These are phyloP conservation scores for Lanmaoa rubissima DNA, from an alignment of 768 basidiomycete genomes.

Conservation along the genomic window DNA sequence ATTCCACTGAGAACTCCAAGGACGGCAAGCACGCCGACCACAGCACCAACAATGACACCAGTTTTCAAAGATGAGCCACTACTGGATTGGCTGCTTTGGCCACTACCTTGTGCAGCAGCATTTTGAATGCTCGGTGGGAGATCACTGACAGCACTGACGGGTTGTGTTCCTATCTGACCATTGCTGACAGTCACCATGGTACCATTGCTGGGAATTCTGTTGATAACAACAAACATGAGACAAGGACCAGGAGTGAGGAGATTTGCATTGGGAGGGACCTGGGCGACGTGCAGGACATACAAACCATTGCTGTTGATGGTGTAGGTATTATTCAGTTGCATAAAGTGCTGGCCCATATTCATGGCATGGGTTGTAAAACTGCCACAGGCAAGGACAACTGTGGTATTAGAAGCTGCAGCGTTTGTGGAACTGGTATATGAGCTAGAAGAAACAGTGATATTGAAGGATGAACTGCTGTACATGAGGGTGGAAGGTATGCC, in stretches of 20 bases:
- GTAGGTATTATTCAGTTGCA: slow-evolving; percentile 86
- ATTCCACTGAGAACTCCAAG: slow-evolving; percentile 32
- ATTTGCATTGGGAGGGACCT: slow-evolving; percentile 81
- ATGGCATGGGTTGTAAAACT: slow-evolving; percentile 87
- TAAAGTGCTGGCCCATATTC: slow-evolving; percentile 86
- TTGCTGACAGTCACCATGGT: slow-evolving; percentile 75
- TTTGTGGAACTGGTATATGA: slow-evolving; percentile 69
- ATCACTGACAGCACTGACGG: slow-evolving; percentile 31
- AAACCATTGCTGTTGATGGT: slow-evolving; percentile 76
- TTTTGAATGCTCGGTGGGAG: slow-evolving; percentile 42
- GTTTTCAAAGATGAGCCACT: slow-evolving; percentile 26
- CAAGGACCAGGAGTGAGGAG: slow-evolving; percentile 90
- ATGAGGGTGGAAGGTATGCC: slow-evolving; percentile 72
- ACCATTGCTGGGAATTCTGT: slow-evolving; percentile 83
- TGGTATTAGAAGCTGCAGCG: slow-evolving; percentile 69
- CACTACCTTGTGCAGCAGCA: slow-evolving; percentile 38
- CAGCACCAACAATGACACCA: slow-evolving; percentile 27
- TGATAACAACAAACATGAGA: slow-evolving; percentile 76
- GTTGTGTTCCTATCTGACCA: slow-evolving; percentile 73
- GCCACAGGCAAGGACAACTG: slow-evolving; percentile 75
- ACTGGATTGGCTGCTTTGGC: slow-evolving; percentile 10
- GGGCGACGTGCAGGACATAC: slow-evolving; percentile 76
- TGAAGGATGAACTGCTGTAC: slow-evolving; percentile 84
- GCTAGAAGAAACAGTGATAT: slow-evolving; percentile 63
- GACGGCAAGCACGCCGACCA: slow-evolving; percentile 31